These are phyloP conservation scores for Dalbergia oliveri DNA, from an alignment of 306 rosid genomes.

Conservation along the genomic window DNA sequence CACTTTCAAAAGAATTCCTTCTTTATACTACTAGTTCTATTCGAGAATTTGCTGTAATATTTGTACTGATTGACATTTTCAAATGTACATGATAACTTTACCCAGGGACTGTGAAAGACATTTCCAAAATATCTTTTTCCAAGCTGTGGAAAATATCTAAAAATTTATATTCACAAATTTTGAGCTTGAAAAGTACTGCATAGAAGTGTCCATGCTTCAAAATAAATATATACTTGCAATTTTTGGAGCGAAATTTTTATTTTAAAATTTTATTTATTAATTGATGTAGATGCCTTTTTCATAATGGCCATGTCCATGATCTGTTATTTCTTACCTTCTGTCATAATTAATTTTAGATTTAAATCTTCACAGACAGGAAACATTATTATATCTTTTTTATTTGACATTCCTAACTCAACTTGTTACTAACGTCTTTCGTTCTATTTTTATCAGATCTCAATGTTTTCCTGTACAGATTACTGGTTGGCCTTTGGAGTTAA, in stretches of 20 bases:
- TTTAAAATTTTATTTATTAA: background rate
- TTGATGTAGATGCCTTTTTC: background rate
- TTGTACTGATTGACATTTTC: background rate
- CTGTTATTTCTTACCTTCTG: background rate
- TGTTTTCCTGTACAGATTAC: slow-evolving; percentile 88
- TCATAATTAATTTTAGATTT: slow-evolving; percentile 11
- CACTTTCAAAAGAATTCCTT: background rate
- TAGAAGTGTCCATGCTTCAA: slow-evolving; percentile 20
- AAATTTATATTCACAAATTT: background rate
- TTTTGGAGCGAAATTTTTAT: background rate
- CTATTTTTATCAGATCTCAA: slow-evolving; percentile 67
- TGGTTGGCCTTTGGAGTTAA: slow-evolving; percentile 93
- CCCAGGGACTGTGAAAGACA: background rate
- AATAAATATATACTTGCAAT: background rate
- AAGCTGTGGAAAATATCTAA: slow-evolving; percentile 3
- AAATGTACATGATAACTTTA: slow-evolving; percentile 2
- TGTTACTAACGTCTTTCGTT: slow-evolving; percentile 25
- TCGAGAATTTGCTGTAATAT: background rate
- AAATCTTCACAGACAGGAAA: background rate
- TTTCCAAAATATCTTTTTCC: slow-evolving; percentile 14
- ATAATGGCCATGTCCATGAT: background rate
- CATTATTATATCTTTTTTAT: slow-evolving; percentile 4
- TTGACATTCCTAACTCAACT: background rate
- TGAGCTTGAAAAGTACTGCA: background rate
- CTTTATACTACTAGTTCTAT: slow-evolving; percentile 13